Evolutionary conservation across 2,329 filamentous ascomycete genomes (phyloP), one percentile per base, ranked within the genome.

Genomic region (Plenodomus lindquistii): DNA sequence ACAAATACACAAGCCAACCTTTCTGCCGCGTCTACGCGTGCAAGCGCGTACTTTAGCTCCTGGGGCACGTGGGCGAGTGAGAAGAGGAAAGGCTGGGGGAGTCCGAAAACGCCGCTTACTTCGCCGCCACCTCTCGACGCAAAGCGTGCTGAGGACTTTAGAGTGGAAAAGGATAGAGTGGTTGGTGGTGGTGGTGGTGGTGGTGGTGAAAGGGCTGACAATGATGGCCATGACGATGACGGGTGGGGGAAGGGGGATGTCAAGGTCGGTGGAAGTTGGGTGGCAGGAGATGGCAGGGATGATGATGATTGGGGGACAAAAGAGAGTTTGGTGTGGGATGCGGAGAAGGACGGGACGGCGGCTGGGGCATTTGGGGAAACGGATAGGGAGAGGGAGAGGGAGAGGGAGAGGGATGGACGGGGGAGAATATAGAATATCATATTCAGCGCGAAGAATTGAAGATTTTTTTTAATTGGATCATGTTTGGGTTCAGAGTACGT

Each of bases 41-140:
- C 84, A n/a, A 76, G 82, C 15, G 80, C 84, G 1, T 87, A 86
- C 60, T 70, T 87, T 41, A 84, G 79, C 46, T 84, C 81, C 0
- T 86, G 84, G 84, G 79, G 83, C 4, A 71, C 77, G 1, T 86
- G 84, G 84, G 84, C 84, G 4, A 85, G 85, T 41, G 88, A 94
- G 75, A 93, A 92, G 75, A 88, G 86, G 37, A 70, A 67, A 38
- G 67, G 66, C 2, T 72, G 69, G 69, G 57, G 62, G 1, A 48
- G 50, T 4, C 27, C 27, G 4, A 67, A 65, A 19, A 65, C 65
- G 1, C 47, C 61, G 1, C 51, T 47, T 3, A 61, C 66, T 3
- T 58, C 62, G 2, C 55, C 66, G 1, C 39, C 56, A 19, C 58
- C 60, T 3, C 56, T 56, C 2, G 66, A 70, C 38, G 7, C 62